Evolutionary conservation across 1,284 basidiomycete genomes (phyloP), one percentile per base, ranked within the genome.

Genomic region (Ceratobasidium sp.): DNA sequence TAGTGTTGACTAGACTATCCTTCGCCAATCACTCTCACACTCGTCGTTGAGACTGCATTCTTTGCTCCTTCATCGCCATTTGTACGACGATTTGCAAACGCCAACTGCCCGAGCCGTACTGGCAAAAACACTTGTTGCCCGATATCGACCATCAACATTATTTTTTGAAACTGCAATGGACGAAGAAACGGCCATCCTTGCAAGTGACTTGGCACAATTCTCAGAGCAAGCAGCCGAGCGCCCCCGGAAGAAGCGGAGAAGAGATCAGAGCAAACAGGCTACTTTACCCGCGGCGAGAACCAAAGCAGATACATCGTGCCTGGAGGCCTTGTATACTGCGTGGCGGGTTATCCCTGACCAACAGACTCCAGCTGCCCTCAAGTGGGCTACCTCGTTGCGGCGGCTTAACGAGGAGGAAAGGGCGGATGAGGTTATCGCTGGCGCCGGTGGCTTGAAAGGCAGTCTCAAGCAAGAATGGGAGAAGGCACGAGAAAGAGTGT

Each of bases 21-120:
- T 89, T 58, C 81, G 79, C 60, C 83, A 85, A 61, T 87, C 86
- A 78, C 83, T 87, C 80, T 79, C 81, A 70, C 69, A 75, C 21
- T 34, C 52, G 34, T 74, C 61, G 18, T 36, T 36, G 0, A 50
- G 32, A 0, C 62, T 75, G 8, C 74, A 73, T 50, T 59, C 73
- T 14, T 32, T 67, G 12, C 48, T 75, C n/a, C 59, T 75, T 1
- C 36, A 59, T 16, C 55, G 39, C 43, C 67, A 55, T 12, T n/a
- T 58, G 26, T 70, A 58, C n/a, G 67, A 59, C 30, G 55, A 48
- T n/a, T 3, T 26, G n/a, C 53, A 70, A 39, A 21, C 67, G 28
- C 23, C 55, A 39, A 36, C 10, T 43, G 30, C 16, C n/a, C 53
- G 67, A 39, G 32, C 55, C 10, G 1, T 9, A 48, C 30, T 70